phyloP scores from a whole-genome alignment of 108 stramenopile species.

The Seminavis robusta region DNA sequence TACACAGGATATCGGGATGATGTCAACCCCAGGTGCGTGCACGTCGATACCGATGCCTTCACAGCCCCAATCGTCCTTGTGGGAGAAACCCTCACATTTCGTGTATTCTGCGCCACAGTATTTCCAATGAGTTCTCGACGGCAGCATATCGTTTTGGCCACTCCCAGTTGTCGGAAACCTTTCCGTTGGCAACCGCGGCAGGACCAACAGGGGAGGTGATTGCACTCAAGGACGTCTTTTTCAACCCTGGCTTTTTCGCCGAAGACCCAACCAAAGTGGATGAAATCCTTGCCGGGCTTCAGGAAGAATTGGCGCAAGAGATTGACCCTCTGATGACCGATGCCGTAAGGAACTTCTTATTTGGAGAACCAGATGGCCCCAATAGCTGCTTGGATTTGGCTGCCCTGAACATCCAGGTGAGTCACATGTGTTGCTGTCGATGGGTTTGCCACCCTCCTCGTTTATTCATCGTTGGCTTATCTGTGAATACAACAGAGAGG shows the following conservation, averaged over 20 bases:
- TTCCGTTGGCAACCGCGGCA: background rate
- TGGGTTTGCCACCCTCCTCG: no score
- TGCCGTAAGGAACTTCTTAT: background rate
- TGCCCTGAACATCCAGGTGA: constrained; percentile 16
- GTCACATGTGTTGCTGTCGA: no score
- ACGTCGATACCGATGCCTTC: no score
- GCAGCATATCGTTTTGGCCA: constrained; percentile 37
- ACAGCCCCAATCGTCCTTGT: no score
- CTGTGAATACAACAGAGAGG: no score
- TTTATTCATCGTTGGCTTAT: no score
- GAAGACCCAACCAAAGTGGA: background rate
- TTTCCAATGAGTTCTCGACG: constrained; percentile 30
- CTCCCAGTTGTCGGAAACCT: constrained; percentile 14
- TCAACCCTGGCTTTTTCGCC: background rate
- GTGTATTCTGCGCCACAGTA: no score
- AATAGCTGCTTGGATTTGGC: background rate
- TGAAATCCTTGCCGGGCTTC: background rate
- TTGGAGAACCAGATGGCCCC: background rate
- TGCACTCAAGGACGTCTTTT: background rate
- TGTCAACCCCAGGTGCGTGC: constrained; percentile 10
- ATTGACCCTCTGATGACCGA: background rate
- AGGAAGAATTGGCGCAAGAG: background rate
- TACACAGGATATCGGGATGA: constrained; percentile 23
- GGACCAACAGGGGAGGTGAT: background rate
- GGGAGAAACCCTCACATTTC: no score